Conservation (phyloP, 306 rosid genomes). For the Senna siamea region DNA sequence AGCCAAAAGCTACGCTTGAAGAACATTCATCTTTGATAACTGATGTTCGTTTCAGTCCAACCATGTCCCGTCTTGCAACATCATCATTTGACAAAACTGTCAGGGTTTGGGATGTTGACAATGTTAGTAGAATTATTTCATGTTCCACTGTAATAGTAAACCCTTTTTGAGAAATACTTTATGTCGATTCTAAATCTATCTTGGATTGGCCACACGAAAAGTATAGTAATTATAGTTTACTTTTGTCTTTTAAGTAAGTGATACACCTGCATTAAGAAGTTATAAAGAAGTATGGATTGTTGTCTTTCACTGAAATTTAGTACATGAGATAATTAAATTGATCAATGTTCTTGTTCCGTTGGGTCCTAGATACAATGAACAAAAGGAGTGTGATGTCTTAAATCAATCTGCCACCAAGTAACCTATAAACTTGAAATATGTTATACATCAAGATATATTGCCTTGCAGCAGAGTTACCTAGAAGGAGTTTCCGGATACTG, state of each 20-base stretch:
- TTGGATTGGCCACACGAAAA: constrained; percentile 19
- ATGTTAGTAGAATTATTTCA: constrained; percentile 61
- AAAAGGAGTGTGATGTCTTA: background rate
- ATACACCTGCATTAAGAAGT: background rate
- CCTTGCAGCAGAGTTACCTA: background rate
- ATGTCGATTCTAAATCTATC: constrained; percentile 1
- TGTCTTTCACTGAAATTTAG: constrained; percentile 12
- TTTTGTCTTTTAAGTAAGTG: background rate
- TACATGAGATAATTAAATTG: constrained; percentile 13
- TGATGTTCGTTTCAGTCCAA: constrained; percentile 96
- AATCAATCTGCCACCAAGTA: background rate
- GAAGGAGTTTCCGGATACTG: constrained; percentile 2
- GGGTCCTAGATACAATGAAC: background rate
- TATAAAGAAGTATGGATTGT: background rate
- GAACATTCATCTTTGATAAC: constrained; percentile 85
- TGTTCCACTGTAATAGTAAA: constrained; percentile 18
- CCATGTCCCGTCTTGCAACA: constrained; percentile 89
- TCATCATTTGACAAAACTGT: constrained; percentile 97
- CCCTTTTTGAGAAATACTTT: constrained; percentile 6
- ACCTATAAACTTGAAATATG: constrained; percentile 22
- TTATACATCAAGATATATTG: constrained; percentile 5
- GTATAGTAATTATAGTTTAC: background rate
- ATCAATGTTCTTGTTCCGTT: constrained; percentile 9
- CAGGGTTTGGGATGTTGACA: constrained; percentile 98
- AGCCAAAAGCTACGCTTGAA: constrained; percentile 75